Evolutionary conservation across 495 filamentous ascomycete species (phyloP).

Genomic region (Trichoderma gamsii): DNA sequence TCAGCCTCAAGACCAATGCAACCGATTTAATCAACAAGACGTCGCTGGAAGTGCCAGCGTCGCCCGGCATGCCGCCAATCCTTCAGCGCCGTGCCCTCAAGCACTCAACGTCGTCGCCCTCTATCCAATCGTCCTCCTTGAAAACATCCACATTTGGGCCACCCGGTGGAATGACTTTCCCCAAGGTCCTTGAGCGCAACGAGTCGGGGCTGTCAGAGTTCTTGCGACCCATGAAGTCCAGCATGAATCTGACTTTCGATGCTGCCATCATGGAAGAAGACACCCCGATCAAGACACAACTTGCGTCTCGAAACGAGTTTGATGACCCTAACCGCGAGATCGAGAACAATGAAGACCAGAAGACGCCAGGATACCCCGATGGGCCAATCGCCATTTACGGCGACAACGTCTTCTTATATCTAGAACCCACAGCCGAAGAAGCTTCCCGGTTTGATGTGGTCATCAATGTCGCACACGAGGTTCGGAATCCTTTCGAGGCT

Average conservation of each 20-base stretch:
- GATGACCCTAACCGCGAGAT: constrained; percentile 44
- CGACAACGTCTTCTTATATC: constrained; percentile 84
- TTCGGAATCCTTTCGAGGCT: constrained; percentile 73
- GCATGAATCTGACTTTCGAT: constrained; percentile 24
- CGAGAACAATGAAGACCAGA: constrained; percentile 63
- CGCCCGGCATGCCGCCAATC: constrained; percentile 42
- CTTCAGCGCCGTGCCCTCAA: constrained; percentile 49
- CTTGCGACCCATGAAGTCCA: constrained; percentile 38
- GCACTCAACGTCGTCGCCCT: constrained; percentile 51
- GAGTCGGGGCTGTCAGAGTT: constrained; percentile 43
- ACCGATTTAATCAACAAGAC: constrained; percentile 36
- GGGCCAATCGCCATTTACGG: constrained; percentile 90
- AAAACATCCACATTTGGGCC: constrained; percentile 49
- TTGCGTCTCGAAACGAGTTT: constrained; percentile 47
- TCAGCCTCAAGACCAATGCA: constrained; percentile 59
- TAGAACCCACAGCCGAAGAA: constrained; percentile 83
- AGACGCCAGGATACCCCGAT: constrained; percentile 85
- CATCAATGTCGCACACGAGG: constrained; percentile 93
- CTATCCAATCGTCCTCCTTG: constrained; percentile 44
- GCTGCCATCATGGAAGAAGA: constrained; percentile 68
- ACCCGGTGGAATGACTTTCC: constrained; percentile 47
- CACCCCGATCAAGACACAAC: constrained; percentile 57
- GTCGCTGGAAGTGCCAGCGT: constrained; percentile 38
- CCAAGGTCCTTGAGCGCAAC: constrained; percentile 43
- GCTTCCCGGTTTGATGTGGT: constrained; percentile 85